A percentile compares a stretch with the other conserved stretches of the same genome.
phyloP scores from a whole-genome alignment of 148 eudicot genomes.

The Fagopyrum homotropicum region DNA sequence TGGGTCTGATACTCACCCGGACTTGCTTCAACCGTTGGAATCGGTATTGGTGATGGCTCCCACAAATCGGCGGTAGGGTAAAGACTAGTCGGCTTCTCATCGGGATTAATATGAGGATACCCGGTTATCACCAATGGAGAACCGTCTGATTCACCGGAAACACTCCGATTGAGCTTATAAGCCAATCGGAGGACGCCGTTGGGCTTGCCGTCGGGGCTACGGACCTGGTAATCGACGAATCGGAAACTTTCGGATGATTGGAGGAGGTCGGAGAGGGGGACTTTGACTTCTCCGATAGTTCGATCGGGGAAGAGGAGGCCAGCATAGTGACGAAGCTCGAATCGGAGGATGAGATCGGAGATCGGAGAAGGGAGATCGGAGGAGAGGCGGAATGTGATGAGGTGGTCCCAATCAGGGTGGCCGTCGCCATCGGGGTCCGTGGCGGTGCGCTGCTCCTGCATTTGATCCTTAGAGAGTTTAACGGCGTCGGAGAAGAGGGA shows the following conservation, averaged over 20 bases:
- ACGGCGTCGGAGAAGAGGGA: slow-evolving; percentile 17
- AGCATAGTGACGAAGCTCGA: slow-evolving; percentile 27
- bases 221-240: slow-evolving; percentile 38
- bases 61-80: not conserved
- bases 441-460: slow-evolving; percentile 39
- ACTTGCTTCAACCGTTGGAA: not conserved
- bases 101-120: not conserved
- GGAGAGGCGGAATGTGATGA: slow-evolving; percentile 26
- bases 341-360: slow-evolving; percentile 14
- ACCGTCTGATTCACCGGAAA: not conserved
- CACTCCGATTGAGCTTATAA: slow-evolving; percentile 21
- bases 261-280: slow-evolving; percentile 26
- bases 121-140: not conserved
- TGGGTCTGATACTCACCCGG: not conserved
- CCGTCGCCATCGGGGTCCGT: slow-evolving; percentile 32
- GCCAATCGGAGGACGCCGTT: slow-evolving; percentile 40
- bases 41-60: not conserved
- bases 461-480: slow-evolving; percentile 16
- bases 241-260: slow-evolving; percentile 14
- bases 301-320: slow-evolving; percentile 26
- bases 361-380: not conserved
- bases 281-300: slow-evolving; percentile 34
- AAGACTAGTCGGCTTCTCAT: not conserved
- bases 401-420: slow-evolving; percentile 39
- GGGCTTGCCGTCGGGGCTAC: slow-evolving; percentile 28